These are phyloP conservation scores for Thelephora ganbajun DNA, from an alignment of 768 basidiomycete species.

Conservation along the genomic window DNA sequence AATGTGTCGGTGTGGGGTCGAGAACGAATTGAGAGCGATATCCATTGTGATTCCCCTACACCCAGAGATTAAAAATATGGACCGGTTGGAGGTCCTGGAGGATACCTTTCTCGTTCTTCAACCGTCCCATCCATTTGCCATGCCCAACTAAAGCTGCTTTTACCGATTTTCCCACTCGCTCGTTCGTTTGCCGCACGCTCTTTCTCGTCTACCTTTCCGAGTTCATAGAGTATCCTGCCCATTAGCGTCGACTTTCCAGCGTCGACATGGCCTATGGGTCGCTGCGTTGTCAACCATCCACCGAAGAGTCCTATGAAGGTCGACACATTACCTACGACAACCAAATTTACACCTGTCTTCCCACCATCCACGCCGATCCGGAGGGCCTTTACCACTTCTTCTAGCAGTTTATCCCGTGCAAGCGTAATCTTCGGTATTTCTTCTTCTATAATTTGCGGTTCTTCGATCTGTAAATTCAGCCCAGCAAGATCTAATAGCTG, in stretches of 20 bases:
- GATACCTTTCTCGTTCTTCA: slow-evolving; percentile 85
- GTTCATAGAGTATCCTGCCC: slow-evolving; percentile 87
- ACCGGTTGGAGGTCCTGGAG: background rate
- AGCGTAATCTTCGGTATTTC: slow-evolving; percentile 51
- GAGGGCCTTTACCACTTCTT: slow-evolving; percentile 52
- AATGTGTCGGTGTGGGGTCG: slow-evolving; percentile 62
- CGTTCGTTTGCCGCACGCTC: slow-evolving; percentile 74
- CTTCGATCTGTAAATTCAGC: slow-evolving; percentile 45
- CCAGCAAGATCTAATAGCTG: slow-evolving; percentile 61
- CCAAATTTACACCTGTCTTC: slow-evolving; percentile 69
- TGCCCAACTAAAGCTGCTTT: slow-evolving; percentile 94
- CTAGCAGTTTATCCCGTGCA: slow-evolving; percentile 69
- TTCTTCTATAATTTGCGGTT: slow-evolving; percentile 27
- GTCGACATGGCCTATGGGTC: slow-evolving; percentile 85
- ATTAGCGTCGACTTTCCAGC: slow-evolving; percentile 97
- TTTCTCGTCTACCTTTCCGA: slow-evolving; percentile 81
- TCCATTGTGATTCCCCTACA: slow-evolving; percentile 95
- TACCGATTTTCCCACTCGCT: slow-evolving; percentile 80
- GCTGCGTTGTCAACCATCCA: background rate
- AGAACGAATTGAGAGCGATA: slow-evolving; percentile 70
- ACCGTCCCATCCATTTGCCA: slow-evolving; percentile 91
- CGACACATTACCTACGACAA: slow-evolving; percentile 68
- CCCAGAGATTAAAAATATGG: background rate
- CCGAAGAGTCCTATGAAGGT: background rate
- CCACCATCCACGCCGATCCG: slow-evolving; percentile 31